Base-by-base conservation (phyloP, 495 filamentous ascomycete species). In the Chaetomidium leptoderma region DNA sequence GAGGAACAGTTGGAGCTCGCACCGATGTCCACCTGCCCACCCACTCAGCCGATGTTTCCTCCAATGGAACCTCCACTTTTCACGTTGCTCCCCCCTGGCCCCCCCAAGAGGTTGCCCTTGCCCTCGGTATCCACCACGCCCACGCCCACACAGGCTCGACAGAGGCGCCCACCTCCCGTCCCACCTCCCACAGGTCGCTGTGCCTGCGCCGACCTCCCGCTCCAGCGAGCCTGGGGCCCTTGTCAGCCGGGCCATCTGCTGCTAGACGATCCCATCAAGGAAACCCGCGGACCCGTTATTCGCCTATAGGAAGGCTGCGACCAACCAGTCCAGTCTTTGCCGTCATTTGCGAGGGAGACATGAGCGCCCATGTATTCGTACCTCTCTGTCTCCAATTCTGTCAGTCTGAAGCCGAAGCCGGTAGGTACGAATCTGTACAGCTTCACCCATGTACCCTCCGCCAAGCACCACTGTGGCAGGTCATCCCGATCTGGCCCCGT, bases 401-500 rank as follows among this genome's bases (percentile, higher is more conserved):
- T 19, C 26, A 42, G 47, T 14, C 42, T 37, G n/a, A 26, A n/a
- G 2, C 30, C 40, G 57, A 55, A 55, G 49, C 46, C n/a, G n/a
- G n/a, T n/a, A n/a, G n/a, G n/a, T n/a, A n/a, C n/a, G n/a, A n/a
- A n/a, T n/a, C 32, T 42, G 61, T 63, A 63, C 64, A 23, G 50
- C 54, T 30, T 17, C 56, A 40, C 27, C 37, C 52, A 43, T 48
- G 51, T 53, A 52, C 37, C 49, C 53, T 63, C 57, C 40, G 56
- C 56, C 56, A 58, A 58, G 56, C 17, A 35, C 13, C 36, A 9
- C 29, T 0, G 36, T 52, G 55, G 36, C 24, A 57, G 26, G 42
- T 23, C 33, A 51, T 43, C 63, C 65, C 60, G 58, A 63, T 63
- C 58, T 53, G 65, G 58, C 53, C 63, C 57, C 45, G 54, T 64